phyloP scores from a whole-genome alignment of 441 rosid genomes.

The Populus trichocarpa region DNA sequence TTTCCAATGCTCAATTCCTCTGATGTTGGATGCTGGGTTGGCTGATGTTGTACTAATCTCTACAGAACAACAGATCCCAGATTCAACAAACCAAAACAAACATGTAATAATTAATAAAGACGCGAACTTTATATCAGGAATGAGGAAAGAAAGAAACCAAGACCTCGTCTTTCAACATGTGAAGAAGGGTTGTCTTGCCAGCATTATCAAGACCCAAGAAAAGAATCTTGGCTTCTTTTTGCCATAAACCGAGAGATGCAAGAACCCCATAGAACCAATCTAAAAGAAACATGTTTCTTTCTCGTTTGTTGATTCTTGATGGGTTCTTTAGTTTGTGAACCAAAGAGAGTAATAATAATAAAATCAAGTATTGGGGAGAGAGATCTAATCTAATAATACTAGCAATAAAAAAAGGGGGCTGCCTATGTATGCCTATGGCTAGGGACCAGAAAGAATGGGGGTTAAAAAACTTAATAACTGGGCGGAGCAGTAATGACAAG shows the following conservation, averaged over 20 bases:
- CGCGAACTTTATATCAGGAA: neutral
- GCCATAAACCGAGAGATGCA: conserved; percentile 82
- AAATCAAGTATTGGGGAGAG: neutral
- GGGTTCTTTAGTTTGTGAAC: neutral
- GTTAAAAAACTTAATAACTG: neutral
- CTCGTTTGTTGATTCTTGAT: neutral
- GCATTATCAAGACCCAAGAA: conserved; percentile 89
- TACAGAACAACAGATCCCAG: conserved; percentile 21
- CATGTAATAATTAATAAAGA: neutral
- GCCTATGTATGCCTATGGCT: neutral
- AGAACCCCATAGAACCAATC: conserved; percentile 91
- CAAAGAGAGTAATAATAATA: neutral
- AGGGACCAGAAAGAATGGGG: neutral
- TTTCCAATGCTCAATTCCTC: conserved; percentile 91
- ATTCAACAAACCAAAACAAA: neutral
- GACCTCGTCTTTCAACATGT: conserved; percentile 92
- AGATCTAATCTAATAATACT: neutral
- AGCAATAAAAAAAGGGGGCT: neutral
- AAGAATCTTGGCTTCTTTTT: conserved; percentile 88
- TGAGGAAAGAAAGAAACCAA: neutral
- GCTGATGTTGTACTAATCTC: conserved; percentile 94
- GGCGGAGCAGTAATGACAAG: neutral
- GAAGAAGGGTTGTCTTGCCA: conserved; percentile 89
- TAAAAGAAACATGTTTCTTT: conserved; percentile 54
- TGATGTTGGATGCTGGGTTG: conserved; percentile 87